Evolutionary conservation across 768 basidiomycete genomes (phyloP), one percentile per base, ranked within the genome.

Genomic region (Tylopilus vinaceipallidus): DNA sequence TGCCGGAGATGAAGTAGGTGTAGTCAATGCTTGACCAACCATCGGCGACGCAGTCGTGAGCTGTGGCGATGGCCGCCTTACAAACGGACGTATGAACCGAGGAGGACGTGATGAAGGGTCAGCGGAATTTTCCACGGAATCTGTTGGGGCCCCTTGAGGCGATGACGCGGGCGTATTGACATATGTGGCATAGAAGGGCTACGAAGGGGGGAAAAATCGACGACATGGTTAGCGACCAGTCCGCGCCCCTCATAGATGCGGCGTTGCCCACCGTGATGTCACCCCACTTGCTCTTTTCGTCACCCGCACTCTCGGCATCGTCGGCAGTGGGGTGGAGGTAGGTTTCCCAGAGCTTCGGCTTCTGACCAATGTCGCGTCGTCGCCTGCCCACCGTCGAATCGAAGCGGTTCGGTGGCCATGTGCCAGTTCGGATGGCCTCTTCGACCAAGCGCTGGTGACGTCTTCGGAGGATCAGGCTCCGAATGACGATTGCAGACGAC

Each of bases 401-500:
- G 16, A 53, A 48, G 27, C 42, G 55, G n/a, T 50, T 23, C 12
- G 79, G 75, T 10, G 78, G 52, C 77, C 80, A 84, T 7, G 82
- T 82, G 9, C 84, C 84, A 50, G 82, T 80, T 20, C 76, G 71
- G 54, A 85, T 84, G 16, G 82, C 83, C 52, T 85, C 82, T 45
- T 79, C 82, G 27, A 85, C 70, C 58, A 82, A 62, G 6, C 73
- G 74, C 16, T 79, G 75, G 49, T 83, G 81, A 4, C 86, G 76
- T 13, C 83, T 68, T 3, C 86, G 76, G n/a, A 86, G 72, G 34
- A 86, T 53, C 50, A 85, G 74, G 19, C 83, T 85, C 30, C 86
- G 82, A 39, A 79, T 55, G 52, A 87, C 77, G 60, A 87, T 84
- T 12, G 82, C 82, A 3, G 78, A 78, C 9, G 83, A 84, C n/a